phyloP scores from a whole-genome alignment of 108 stramenopile species.

The Asterionellopsis glacialis region DNA sequence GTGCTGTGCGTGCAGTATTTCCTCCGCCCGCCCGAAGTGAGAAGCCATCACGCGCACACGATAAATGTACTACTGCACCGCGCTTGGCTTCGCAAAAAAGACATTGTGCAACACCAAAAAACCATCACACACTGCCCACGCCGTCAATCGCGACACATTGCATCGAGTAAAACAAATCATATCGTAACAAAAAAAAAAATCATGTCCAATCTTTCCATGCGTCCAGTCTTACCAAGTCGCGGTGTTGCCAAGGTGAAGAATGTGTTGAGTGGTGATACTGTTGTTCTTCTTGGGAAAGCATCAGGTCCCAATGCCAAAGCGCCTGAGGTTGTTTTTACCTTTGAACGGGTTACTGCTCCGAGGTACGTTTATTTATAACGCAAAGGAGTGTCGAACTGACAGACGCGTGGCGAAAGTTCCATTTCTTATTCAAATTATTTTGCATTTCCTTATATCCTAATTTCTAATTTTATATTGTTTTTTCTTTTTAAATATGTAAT shows the following conservation, averaged over 20 bases:
- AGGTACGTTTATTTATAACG: too few species aligned
- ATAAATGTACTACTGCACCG: too few species aligned
- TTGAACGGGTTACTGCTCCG: constrained; percentile 79
- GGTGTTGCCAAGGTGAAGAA: constrained; percentile 79
- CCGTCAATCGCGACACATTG: too few species aligned
- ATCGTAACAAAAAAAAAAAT: too few species aligned
- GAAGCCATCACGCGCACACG: too few species aligned
- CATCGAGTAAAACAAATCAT: too few species aligned
- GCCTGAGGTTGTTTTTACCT: constrained; percentile 82
- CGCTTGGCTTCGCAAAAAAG: too few species aligned
- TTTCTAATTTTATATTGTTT: background rate
- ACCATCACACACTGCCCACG: too few species aligned
- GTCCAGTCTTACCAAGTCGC: constrained; percentile 60
- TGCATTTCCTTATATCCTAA: background rate
- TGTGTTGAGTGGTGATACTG: constrained; percentile 84
- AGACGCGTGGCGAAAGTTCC: background rate
- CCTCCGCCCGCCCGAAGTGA: too few species aligned
- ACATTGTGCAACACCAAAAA: too few species aligned
- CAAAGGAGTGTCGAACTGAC: background rate
- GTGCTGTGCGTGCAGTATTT: too few species aligned
- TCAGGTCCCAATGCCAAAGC: constrained; percentile 37
- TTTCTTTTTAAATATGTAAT: constrained; percentile 5
- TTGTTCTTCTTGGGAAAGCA: constrained; percentile 70
- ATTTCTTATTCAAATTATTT: constrained; percentile 3
- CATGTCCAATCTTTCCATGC: too few species aligned